Evolutionary conservation across 345 rosid genomes (phyloP).

Genomic region (Odontarrhena argentea): DNA sequence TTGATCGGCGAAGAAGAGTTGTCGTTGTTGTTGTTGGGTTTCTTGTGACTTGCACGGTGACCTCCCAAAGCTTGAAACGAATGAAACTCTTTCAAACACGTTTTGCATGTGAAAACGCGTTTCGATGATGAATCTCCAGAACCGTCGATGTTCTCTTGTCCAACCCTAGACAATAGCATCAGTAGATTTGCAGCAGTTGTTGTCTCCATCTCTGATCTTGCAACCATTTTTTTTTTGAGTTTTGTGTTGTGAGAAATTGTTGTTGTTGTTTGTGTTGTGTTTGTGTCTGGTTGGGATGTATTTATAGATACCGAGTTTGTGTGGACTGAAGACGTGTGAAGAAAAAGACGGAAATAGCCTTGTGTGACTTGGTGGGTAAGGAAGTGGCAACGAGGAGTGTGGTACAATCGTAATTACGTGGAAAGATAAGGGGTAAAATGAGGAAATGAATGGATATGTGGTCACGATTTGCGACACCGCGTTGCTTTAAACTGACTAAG

Average conservation of each 20-base stretch:
- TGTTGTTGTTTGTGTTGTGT: conserved; percentile 41
- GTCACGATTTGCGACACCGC: conserved; percentile 42
- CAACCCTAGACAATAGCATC: conserved; percentile 72
- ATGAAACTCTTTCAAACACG: conserved; percentile 67
- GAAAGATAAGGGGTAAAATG: conserved; percentile 9
- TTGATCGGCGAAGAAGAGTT: conserved; percentile 21
- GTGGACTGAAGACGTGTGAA: conserved; percentile 31
- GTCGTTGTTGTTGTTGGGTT: conserved; percentile 41
- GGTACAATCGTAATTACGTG: conserved; percentile 32
- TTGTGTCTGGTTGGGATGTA: conserved; percentile 20
- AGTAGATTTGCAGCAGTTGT: conserved; percentile 56
- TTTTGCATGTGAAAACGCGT: conserved; percentile 76
- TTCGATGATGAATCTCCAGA: background rate
- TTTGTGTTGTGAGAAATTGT: conserved; percentile 28
- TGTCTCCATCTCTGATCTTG: conserved; percentile 41
- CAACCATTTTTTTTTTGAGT: conserved; percentile 22
- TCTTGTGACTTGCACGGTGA: conserved; percentile 95
- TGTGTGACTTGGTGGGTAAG: conserved; percentile 45
- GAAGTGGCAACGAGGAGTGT: conserved; percentile 42
- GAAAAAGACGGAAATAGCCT: conserved; percentile 27
- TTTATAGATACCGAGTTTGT: conserved; percentile 39
- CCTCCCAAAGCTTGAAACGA: conserved; percentile 96
- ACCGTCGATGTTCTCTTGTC: conserved; percentile 36
- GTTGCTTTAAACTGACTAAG: conserved; percentile 18
- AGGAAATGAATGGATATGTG: conserved; percentile 29